A percentile compares a stretch with the other conserved stretches of the same genome.
These are phyloP conservation scores for Henningerozyma blattae DNA, from an alignment of 805 yeast genomes.

Conservation along the genomic window DNA sequence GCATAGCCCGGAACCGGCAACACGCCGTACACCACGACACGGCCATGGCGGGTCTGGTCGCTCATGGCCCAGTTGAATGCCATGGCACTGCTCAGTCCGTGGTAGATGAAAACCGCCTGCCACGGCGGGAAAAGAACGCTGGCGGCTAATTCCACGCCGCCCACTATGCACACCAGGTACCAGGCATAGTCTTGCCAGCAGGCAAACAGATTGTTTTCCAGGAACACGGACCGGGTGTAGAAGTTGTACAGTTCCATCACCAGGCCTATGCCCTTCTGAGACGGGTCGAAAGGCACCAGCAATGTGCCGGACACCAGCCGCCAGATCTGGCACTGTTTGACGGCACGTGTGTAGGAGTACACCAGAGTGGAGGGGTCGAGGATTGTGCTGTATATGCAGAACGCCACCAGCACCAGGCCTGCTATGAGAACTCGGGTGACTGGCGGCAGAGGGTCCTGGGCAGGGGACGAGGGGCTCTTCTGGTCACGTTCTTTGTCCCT, in stretches of 20 bases:
- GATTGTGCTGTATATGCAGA: background rate
- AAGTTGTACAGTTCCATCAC: conserved; percentile 16
- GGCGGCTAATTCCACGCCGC: conserved; percentile 6
- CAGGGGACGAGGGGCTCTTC: background rate
- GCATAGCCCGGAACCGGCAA: conserved; percentile 45
- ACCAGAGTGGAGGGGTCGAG: background rate
- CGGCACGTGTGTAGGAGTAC: background rate
- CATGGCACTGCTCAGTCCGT: conserved; percentile 23
- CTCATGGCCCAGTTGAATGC: conserved; percentile 53
- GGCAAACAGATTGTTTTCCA: conserved; percentile 15
- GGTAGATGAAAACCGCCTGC: conserved; percentile 9
- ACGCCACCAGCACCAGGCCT: background rate
- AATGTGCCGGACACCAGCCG: background rate
- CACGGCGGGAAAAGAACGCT: conserved; percentile 5
- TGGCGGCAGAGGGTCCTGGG: background rate
- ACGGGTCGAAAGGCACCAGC: background rate
- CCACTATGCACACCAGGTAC: conserved; percentile 15
- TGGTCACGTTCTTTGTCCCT: conserved; percentile 1
- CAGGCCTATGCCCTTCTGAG: background rate
- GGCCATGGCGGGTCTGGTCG: conserved; percentile 7
- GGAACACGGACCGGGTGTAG: conserved; percentile 16
- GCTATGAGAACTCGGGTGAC: background rate
- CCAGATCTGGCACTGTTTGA: background rate
- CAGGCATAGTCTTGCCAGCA: conserved; percentile 15
- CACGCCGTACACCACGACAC: conserved; percentile 40